Base-by-base conservation (phyloP, 108 stramenopile species). In the Heterococcus sp. region DNA sequence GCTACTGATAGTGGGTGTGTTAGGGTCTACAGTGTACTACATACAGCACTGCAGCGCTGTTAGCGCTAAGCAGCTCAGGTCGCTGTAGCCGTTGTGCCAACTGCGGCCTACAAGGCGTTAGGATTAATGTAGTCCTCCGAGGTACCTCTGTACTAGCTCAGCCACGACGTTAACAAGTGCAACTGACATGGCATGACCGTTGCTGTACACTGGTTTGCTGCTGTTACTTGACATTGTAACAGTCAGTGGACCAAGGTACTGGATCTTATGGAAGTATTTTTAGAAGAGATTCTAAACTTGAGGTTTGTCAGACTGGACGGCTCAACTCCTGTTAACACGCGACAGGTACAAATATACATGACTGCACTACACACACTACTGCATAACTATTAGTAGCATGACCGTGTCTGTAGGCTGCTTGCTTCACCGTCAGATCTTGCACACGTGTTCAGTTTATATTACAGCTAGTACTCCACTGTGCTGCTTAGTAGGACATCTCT, bases 321-420 rank as follows among this genome's bases (percentile, higher is more conserved):
- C 1, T 82, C 90, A 27, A 96, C 95, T 32, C 91, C 95, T 11
- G 93, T 96, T 69, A 92, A 88, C 8, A 90, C 95, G 68, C 90
- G 96, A 26, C 95, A 93, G 78, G 92, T 95, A 14, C 95, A 97
- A 87, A 95, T 95, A 92, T 95, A 95, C 84, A n/a, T n/a, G n/a
- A n/a, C n/a, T n/a, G n/a, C n/a, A n/a, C n/a, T n/a, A n/a, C n/a
- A n/a, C n/a, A n/a, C n/a, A n/a, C n/a, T n/a, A n/a, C n/a, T n/a
- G n/a, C n/a, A n/a, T n/a, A n/a, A n/a, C n/a, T n/a, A n/a, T n/a
- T n/a, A n/a, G n/a, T n/a, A n/a, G n/a, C n/a, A n/a, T n/a, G n/a
- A n/a, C n/a, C n/a, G n/a, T n/a, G n/a, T n/a, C n/a, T n/a, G n/a
- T n/a, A n/a, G n/a, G n/a, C n/a, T n/a, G n/a, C n/a, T n/a, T n/a